Base-by-base conservation (phyloP, 2,329 filamentous ascomycete genomes). In the Teratosphaeria destructans region DNA sequence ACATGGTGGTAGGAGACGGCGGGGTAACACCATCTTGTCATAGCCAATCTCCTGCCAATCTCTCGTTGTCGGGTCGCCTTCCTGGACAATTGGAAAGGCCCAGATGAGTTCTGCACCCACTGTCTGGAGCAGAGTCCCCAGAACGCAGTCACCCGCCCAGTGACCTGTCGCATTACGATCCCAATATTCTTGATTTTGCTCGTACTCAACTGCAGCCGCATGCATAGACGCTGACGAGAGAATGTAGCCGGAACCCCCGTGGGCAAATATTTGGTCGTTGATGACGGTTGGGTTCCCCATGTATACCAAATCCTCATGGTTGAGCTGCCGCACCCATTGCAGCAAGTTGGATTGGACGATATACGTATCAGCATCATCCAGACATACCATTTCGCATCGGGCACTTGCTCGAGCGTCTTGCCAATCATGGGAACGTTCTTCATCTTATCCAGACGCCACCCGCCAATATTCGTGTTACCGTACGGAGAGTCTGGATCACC, bases 341-440 rank as follows among this genome's bases (percentile, higher is more conserved):
- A 82, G 65, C 49, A 83, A 62, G 34, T 79, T 81, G 32, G 75
- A 70, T 73, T 80, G 79, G 8, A 79, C 71, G 52, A 83, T 69
- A 61, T 80, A 82, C 0, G 81, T 82, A 65, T 84, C 81, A 0
- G 79, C 78, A 63, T 83, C 81, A n/a, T n/a, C n/a, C n/a, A 84
- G 58, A 81, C 72, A 61, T 78, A 84, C 82, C 82, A 84, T 59
- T 78, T 79, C 35, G 78, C 77, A 29, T 79, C 70, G 2, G 77
- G 76, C 47, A 68, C 65, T 52, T 71, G 64, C 29, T 71, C 66
- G 65, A 71, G 70, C 4, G 73, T 68, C 29, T 67, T 63, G 6
- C 69, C 64, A 61, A 76, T 65, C 54, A 73, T 68, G 34, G 73
- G 72, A 34, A 76, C 61, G 23, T 72, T 68, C 63, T 75, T 76